Base-by-base conservation (phyloP, 2,329 filamentous ascomycete genomes). In the Colletotrichum siamense region DNA sequence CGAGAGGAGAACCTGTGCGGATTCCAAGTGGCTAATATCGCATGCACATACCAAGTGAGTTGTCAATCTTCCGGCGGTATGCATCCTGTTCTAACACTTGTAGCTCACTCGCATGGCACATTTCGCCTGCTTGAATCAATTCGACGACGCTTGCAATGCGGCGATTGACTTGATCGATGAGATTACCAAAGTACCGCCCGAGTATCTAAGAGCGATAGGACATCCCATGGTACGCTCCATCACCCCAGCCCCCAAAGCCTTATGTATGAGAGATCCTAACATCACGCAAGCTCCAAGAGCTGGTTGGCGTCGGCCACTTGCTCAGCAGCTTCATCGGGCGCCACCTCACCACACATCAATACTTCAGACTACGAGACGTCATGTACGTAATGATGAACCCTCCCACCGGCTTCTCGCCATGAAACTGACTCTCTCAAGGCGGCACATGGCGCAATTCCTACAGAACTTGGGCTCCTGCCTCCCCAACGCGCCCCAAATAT, bases 11-110 rank as follows among this genome's bases (percentile, higher is more conserved):
- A 85, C 71, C 75, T 81, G 2, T 83, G 81, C 59, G 81, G 82
- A 1, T 85, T 84, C 69, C 83, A 85, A 68, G 82, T 84, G 1
- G 84, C 83, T 66, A 85, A 85, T 52, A 85, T 85, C 44, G 80
- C 81, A 36, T 83, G 81, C 30, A 84, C 82, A 10, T 79, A 85
- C 26, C 81, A 83, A 59, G 77, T 78, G n/a, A 49, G 76, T n/a
- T 22, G 10, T 4, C 6, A 24, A 13, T 24, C 10, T 5, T 22
- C n/a, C 30, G 7, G 26, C 5, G n/a, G 13, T 13, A 18, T 18
- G 15, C 22, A 16, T 12, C 1, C 2, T 8, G 8, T 5, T 26
- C 13, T 75, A 6, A 74, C 26, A 10, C 22, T 15, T 13, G 9
- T 10, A 78, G 77, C 76, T 78, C 2, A 65, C 74, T 15, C 69